Evolutionary conservation across 139 green algal species (phyloP), one percentile per base, ranked within the genome.

Genomic region (Coelastrella sp.): DNA sequence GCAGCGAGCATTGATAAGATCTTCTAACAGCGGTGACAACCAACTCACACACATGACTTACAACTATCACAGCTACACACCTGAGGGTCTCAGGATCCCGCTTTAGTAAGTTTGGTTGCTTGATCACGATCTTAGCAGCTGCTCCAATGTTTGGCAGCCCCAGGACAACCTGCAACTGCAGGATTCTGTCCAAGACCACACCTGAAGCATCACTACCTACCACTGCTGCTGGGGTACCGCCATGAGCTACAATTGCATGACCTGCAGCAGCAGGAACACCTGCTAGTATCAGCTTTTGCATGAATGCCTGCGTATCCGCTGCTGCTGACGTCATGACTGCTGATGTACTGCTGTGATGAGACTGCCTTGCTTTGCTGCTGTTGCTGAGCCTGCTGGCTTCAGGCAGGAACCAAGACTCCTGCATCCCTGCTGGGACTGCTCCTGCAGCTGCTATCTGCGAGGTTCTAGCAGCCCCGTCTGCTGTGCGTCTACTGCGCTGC

Each of bases 101-200:
- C 7, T 32, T 71, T 16, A 87, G 7, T 14, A 87, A 14, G 65
- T 87, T 87, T 54, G 82, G 82, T 59, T 87, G 82, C 65, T 87
- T 78, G 65, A 79, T 78, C 14, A 78, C 57, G 14, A 32, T 47
- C n/a, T 5, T 47, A 3, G 82, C 82, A 20, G 82, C 82, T 65
- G 82, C 82, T 56, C 23, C 82, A 47, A 87, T 16, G 7, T 17
- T 73, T 16, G 82, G 32, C 23, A 87, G 82, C n/a, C 82, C 82
- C 32, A 87, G 80, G 4, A 86, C 5, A n/a, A 60, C 4, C 80
- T 86, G 80, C 80, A 86, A 56, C 80, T 74, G 20, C n/a, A 56
- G 59, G 20, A 86, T 23, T 56, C 80, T 64, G 11, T 23, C 10
- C 59, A 86, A 17, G 32, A 74, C 59, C 59, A 57, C 19, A 4